Evolutionary conservation across 306 rosid species (phyloP), one percentile per base, ranked within the genome.

Genomic region (Betula pendula): DNA sequence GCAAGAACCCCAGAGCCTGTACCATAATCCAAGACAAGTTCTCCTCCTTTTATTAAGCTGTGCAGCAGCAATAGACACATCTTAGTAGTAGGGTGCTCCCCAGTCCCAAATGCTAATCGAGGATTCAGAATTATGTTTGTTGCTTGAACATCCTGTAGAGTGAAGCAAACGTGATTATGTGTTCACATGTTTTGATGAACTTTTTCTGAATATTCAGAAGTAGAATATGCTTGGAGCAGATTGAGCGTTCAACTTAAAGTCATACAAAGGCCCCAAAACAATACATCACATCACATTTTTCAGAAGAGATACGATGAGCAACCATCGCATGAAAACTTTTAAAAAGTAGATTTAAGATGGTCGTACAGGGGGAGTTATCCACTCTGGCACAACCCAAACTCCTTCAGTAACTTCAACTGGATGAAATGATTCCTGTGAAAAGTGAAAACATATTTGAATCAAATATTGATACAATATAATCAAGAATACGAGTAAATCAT

Each of bases 1-100:
- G 97, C 92, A 17, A 94, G 98, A 88, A 94, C 85, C 81, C 97
- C 98, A 80, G 98, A 82, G 52, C 98, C 97, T 3, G 97, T 94
- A 83, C 98, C 98, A 56, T 94, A 90, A 87, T 94, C 98, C 74
- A 92, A 84, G 80, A 94, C 45, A 67, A 20, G 66, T 85, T 92
- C 97, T 75, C 97, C 96, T 70, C 97, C 98, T 74, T 79, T 80
- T 65, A 92, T 85, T 73, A 87, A 80, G 67, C 77, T 53, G 55
- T 77, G 91, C 69, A 94, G 87, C 76, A 92, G 84, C 86, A 89
- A 78, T 47, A 94, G 88, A 88, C 98, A 90, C 81, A 94, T 73
- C 77, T 87, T 92, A 29, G 98, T 94, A 27, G 83, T 92, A 24
- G 93, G 85, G 58, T 94, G 98, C 71, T 94, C 96, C 53, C 98